These are phyloP conservation scores for Penstemon barbatus DNA, from an alignment of 257 asterid genomes.

Conservation along the genomic window DNA sequence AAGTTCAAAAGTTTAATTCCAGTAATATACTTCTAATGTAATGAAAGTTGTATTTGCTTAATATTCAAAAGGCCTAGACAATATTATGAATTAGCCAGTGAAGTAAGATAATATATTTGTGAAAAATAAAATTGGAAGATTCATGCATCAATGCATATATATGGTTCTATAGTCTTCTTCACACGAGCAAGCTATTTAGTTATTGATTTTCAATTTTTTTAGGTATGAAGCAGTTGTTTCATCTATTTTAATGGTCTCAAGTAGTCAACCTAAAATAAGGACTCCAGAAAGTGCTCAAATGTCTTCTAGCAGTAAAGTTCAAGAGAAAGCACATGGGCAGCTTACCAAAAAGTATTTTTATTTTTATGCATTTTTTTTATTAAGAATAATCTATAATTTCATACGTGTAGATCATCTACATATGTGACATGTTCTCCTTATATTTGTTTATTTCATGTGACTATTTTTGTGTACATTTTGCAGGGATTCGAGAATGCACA, in stretches of 20 bases:
- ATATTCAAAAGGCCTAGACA: not conserved
- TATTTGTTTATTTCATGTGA: slow-evolving; percentile 19
- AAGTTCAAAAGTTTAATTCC: not conserved
- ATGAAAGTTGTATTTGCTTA: not conserved
- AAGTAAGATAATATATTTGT: not conserved
- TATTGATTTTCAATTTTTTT: slow-evolving; percentile 23
- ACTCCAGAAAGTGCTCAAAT: slow-evolving; percentile 40
- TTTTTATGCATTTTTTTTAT: not conserved
- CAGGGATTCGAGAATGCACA: not conserved
- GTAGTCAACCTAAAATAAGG: slow-evolving; percentile 33
- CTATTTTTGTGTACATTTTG: slow-evolving; percentile 23
- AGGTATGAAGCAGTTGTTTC: slow-evolving; percentile 56
- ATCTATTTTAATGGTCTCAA: slow-evolving; percentile 37
- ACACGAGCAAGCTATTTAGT: not conserved
- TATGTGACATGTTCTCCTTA: slow-evolving; percentile 8
- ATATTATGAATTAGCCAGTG: not conserved
- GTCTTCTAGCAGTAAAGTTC: slow-evolving; percentile 42
- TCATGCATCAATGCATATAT: no score
- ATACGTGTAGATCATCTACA: slow-evolving; percentile 14
- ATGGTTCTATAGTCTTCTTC: not conserved
- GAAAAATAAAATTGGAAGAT: not conserved
- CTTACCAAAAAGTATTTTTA: slow-evolving; percentile 65
- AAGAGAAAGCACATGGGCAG: slow-evolving; percentile 54
- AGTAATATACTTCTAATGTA: not conserved
- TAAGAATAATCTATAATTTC: slow-evolving; percentile 20